Base-by-base conservation (phyloP, 192 early-diverging fungal genomes). In the Linnemannia zychae region DNA sequence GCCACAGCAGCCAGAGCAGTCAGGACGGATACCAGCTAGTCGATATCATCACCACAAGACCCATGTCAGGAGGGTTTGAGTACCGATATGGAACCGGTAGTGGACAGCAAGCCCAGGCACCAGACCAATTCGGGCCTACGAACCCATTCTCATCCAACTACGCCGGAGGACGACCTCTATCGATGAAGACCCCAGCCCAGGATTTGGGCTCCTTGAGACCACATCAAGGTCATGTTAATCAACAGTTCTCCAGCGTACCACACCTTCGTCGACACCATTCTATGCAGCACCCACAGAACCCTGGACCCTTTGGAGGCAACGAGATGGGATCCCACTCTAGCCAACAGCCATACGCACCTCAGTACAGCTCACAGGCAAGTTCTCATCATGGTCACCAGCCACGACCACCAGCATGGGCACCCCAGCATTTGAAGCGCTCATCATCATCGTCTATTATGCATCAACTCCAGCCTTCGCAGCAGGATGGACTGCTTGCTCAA, bases 1-100 rank as follows among this genome's bases (percentile, higher is more conserved):
- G 73, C 9, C 69, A 76, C 20, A 79, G 83, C 74, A 74, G 74
- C 38, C 77, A 85, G 40, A 40, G 57, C 22, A 85, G 83, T 47
- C 77, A 75, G 37, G 83, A 85, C 68, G 78, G 77, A 24, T 85
- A 76, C 46, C 83, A 85, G 36, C 70, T 85, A 1, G n/a, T 77
- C 0, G 83, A 85, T 24, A 44, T 85, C 17, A 75, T 79, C 24
- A 85, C 83, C 12, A 85, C 83, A 0, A 65, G 83, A 48, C 83
- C 83, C 31, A 68, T 85, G 77, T 79, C 83, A 24, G 83, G 77
- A 67, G 72, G 81, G 16, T 20, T 52, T 13, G 82, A 84, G 6
- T 48, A 69, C 31, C 67, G 72, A n/a, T 78, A 84, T 49, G 66
- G 44, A 9, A 16, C 11, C 37, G 66, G 28, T 33, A 71, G 49